Percentiles rank a stretch among this genome's conserved stretches.
These are phyloP conservation scores for Trametes punicea DNA, from an alignment of 768 basidiomycete species.

Conservation along the genomic window DNA sequence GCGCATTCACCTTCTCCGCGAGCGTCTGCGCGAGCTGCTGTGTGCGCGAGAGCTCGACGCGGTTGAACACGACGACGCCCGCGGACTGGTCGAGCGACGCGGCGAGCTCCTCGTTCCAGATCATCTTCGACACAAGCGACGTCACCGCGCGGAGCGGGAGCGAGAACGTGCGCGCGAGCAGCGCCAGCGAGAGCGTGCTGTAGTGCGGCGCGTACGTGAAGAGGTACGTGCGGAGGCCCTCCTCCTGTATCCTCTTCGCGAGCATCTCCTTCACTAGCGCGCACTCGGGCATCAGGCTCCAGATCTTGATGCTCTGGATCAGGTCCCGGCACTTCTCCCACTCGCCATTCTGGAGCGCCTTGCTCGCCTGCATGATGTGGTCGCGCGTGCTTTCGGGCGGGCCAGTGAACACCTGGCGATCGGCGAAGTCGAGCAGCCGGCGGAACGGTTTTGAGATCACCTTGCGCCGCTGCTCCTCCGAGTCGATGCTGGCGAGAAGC, in stretches of 20 bases:
- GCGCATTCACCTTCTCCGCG: slow-evolving; percentile 78
- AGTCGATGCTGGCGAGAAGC: slow-evolving; percentile 88
- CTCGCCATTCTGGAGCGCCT: slow-evolving; percentile 92
- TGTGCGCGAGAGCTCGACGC: slow-evolving; percentile 80
- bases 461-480: slow-evolving; percentile 91
- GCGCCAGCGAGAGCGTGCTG: slow-evolving; percentile 81
- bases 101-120: slow-evolving; percentile 93
- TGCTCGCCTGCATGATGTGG: slow-evolving; percentile 99
- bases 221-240: slow-evolving; percentile 93
- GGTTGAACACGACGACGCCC: slow-evolving; percentile 90
- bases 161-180: slow-evolving; percentile 86
- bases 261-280: slow-evolving; percentile 91
- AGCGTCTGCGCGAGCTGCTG: slow-evolving; percentile 90
- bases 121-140: slow-evolving; percentile 96
- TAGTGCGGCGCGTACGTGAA: slow-evolving; percentile 98
- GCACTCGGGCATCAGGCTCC: slow-evolving; percentile 93
- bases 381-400: slow-evolving; percentile 98
- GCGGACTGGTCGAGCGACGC: slow-evolving; percentile 92
- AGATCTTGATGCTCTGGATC: slow-evolving; percentile 95
- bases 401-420: slow-evolving; percentile 95
- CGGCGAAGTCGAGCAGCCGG: slow-evolving; percentile 91
- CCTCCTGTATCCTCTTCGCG: slow-evolving; percentile 96
- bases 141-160: slow-evolving; percentile 78
- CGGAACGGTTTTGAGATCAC: slow-evolving; percentile 96
- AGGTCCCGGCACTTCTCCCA: slow-evolving; percentile 96